A percentile compares a stretch with the other conserved stretches of the same genome.
Conservation (phyloP, 345 rosid species). For the Pistacia atlantica region DNA sequence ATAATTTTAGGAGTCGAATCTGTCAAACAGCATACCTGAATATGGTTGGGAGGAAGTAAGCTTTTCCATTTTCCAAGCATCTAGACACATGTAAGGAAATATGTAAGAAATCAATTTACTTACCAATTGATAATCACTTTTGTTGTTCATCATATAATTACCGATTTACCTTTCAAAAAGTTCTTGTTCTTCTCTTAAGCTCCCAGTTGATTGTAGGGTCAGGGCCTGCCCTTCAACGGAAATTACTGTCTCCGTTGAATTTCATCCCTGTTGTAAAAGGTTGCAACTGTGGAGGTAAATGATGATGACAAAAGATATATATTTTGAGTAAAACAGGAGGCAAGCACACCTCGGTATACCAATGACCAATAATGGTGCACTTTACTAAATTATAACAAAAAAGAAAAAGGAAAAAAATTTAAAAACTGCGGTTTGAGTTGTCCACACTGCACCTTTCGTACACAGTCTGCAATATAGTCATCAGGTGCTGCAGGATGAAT, state of each 20-base stretch:
- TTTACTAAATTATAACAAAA: too few relatives aligned
- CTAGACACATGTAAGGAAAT: constrained; percentile 68
- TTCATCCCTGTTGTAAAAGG: constrained; percentile 65
- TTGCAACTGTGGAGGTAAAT: constrained; percentile 4
- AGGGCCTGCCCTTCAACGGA: constrained; percentile 78
- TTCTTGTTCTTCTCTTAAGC: constrained; percentile 71
- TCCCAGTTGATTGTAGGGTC: constrained; percentile 62
- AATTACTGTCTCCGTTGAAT: constrained; percentile 72
- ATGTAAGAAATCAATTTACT: background rate
- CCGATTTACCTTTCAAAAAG: constrained; percentile 68
- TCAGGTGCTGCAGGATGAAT: too few relatives aligned
- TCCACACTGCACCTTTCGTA: too few relatives aligned
- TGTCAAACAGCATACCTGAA: constrained; percentile 60
- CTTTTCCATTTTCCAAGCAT: constrained; percentile 41
- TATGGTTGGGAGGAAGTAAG: constrained; percentile 72
- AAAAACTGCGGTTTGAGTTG: too few relatives aligned
- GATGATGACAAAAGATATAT: background rate
- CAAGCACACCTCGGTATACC: background rate
- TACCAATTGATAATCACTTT: constrained; percentile 3
- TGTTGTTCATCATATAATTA: constrained; percentile 3
- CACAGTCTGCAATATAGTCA: too few relatives aligned
- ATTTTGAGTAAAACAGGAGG: background rate
- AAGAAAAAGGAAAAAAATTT: too few relatives aligned
- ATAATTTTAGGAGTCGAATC: background rate
- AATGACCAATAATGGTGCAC: background rate